Evolutionary conservation across 2,329 filamentous ascomycete genomes (phyloP).

Genomic region (Lachnellula willkommii): DNA sequence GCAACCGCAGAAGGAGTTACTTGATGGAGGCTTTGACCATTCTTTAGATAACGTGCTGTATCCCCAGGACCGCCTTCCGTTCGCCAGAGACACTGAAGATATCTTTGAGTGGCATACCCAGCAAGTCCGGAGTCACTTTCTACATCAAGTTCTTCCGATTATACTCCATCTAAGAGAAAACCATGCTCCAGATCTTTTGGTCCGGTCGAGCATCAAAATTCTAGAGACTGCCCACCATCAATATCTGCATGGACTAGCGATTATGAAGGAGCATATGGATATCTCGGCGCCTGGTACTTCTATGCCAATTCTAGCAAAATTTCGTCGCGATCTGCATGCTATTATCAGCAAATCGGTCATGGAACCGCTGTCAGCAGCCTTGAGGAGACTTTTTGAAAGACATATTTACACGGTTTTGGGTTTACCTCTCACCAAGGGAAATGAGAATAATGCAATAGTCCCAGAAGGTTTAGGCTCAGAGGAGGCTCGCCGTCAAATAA

Average conservation of each 20-base stretch:
- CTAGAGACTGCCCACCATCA: conserved; percentile 55
- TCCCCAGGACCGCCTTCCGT: conserved; percentile 41
- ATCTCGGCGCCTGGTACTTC: conserved; percentile 31
- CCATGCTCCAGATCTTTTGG: conserved; percentile 39
- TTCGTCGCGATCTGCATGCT: conserved; percentile 58
- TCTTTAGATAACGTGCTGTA: conserved; percentile 51
- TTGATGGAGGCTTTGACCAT: conserved; percentile 40
- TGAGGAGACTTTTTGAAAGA: conserved; percentile 50
- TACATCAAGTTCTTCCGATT: conserved; percentile 53
- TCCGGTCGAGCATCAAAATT: conserved; percentile 49
- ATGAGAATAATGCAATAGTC: conserved; percentile 12
- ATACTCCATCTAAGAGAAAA: conserved; percentile 39
- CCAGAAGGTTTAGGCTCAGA: conserved; percentile 26
- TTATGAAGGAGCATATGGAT: conserved; percentile 46
- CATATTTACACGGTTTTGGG: conserved; percentile 47
- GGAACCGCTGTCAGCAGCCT: conserved; percentile 45
- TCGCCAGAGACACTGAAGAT: conserved; percentile 49
- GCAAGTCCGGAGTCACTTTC: conserved; percentile 56
- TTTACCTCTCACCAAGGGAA: conserved; percentile 15
- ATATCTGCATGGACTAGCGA: conserved; percentile 50
- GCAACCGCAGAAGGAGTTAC: conserved; percentile 23
- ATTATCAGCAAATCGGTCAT: conserved; percentile 60
- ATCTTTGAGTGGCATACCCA: conserved; percentile 56
- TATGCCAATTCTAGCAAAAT: conserved; percentile 42
- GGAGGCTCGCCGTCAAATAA: conserved; percentile 45